phyloP scores from a whole-genome alignment of 2,329 filamentous ascomycete species.

The Ascochyta rabiei region DNA sequence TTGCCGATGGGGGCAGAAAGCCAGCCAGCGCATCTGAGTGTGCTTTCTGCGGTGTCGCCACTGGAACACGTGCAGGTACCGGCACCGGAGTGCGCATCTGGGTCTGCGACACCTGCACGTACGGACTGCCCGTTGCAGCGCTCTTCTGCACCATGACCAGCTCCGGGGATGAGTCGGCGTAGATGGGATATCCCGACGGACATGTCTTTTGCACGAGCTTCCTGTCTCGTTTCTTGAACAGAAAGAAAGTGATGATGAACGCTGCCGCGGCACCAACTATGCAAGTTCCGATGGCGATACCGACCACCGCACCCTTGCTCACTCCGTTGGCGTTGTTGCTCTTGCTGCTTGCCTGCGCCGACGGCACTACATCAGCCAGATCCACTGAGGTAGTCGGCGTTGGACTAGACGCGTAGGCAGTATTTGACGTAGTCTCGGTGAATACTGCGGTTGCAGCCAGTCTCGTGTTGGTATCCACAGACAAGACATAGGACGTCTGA shows the following conservation, averaged over 20 bases:
- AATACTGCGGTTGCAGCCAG: neutral
- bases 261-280: slow-evolving; percentile 39
- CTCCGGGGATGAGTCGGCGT: slow-evolving; percentile 32
- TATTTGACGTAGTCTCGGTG: neutral
- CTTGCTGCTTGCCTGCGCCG: neutral
- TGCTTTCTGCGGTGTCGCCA: slow-evolving; percentile 10
- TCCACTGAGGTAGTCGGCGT: neutral
- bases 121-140: slow-evolving; percentile 22
- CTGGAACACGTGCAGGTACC: slow-evolving; percentile 1
- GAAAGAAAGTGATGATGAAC: slow-evolving; percentile 34
- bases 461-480: no score
- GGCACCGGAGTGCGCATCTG: slow-evolving; percentile 16
- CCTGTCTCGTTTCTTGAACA: slow-evolving; percentile 36
- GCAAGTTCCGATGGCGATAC: slow-evolving; percentile 12
- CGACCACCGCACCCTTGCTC: slow-evolving; percentile 11
- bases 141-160: slow-evolving; percentile 32
- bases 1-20: slow-evolving; percentile 33
- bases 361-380: neutral
- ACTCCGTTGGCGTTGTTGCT: neutral
- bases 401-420: neutral
- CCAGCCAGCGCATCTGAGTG: slow-evolving; percentile 23
- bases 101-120: slow-evolving; percentile 37
- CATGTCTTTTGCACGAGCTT: slow-evolving; percentile 10
- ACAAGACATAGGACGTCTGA: neutral
- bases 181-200: slow-evolving; percentile 19